Conservation (phyloP, 257 asterid species). For the Plantago elongata region DNA sequence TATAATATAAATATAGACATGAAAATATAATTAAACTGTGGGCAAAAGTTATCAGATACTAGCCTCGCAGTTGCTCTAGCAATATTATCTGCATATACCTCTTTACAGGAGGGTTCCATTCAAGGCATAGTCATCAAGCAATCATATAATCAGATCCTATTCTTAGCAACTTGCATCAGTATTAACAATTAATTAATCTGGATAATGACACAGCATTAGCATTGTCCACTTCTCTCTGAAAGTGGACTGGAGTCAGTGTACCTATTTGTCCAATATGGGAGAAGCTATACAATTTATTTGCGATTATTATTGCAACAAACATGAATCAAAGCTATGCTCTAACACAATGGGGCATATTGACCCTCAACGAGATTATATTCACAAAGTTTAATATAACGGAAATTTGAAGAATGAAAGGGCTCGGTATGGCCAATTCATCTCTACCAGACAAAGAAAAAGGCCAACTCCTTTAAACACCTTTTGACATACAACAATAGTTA, state of each 20-base stretch:
- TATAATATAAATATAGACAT: not conserved
- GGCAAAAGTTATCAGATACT: no score
- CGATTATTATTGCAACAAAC: not conserved
- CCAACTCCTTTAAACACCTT: no score
- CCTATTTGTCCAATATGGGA: no score
- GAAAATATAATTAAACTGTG: not conserved
- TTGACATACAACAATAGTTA: not conserved
- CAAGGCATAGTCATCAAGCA: not conserved
- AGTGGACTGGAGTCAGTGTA: not conserved
- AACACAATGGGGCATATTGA: no score
- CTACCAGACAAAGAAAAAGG: slow-evolving; percentile 7
- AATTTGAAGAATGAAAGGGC: no score
- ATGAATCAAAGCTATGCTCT: not conserved
- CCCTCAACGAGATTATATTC: no score
- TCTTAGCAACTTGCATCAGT: no score
- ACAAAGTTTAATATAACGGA: no score
- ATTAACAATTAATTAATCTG: not conserved
- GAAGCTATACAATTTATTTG: not conserved
- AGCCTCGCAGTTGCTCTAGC: no score
- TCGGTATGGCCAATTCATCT: not conserved
- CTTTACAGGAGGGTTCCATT: not conserved
- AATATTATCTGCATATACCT: not conserved
- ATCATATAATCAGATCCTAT: no score
- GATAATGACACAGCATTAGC: not conserved
- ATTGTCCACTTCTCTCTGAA: not conserved